Base-by-base conservation (phyloP, 2,329 filamentous ascomycete species). In the Paraphaeosphaeria minitans region DNA sequence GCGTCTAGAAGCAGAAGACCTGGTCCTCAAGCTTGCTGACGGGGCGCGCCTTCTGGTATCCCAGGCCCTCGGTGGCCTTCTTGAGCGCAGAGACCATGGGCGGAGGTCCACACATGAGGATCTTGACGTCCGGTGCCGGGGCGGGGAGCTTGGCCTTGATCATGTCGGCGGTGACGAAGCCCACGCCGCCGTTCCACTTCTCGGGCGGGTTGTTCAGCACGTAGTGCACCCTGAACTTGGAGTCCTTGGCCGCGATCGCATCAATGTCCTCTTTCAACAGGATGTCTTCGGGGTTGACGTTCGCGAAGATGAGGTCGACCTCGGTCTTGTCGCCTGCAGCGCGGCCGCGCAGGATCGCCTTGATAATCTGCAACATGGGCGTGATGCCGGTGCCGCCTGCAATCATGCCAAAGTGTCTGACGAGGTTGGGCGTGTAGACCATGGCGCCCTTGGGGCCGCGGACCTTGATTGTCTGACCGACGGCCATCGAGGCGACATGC, bases 1-100 rank as follows among this genome's bases (percentile, higher is more conserved):
- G 16, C 12, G 10, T 31, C 29, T 90, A 93, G 81, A 99, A 99
- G 75, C 92, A 93, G 82, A 99, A 99, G 68, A 99, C 92, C 80
- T 98, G 95, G 78, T 99, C 95, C 76, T 94, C 91, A 55, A 98
- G 88, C 87, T 98, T 98, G 88, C 93, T 97, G 71, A 98, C 93
- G 46, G 94, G 92, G 61, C 89, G 87, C 43, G 95, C 91, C 85
- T 98, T 98, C 75, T 91, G 86, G 83, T 90, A 99, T 58, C 95
- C 95, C 21, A 98, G 85, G 63, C 87, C 85, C 80, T 96, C 92
- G 52, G 93, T 89, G 7, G 92, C 87, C 86, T 98, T 98, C 90
- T 99, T 99, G 83, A 98, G 89, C 53, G 93, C 94, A 72, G 90
- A 91, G 65, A 98, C 86, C 95, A 99, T 99, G 52, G 95, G 95